Percentiles rank a stretch among this genome's conserved stretches.
Conservation (phyloP, 768 basidiomycete species). For the Scleroderma citrinum region DNA sequence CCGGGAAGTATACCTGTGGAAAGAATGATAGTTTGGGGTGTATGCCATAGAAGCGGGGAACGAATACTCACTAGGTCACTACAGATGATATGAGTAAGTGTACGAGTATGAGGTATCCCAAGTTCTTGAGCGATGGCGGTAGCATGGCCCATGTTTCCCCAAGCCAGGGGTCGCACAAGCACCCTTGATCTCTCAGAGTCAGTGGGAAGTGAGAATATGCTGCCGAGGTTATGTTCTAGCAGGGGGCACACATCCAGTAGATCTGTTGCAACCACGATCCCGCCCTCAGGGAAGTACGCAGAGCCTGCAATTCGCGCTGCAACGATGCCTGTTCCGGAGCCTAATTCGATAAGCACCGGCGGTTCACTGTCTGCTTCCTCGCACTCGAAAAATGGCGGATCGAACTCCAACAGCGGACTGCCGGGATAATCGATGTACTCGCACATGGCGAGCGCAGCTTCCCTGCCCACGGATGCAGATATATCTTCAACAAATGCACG, state of each 20-base stretch:
- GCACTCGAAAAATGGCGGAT: conserved; percentile 43
- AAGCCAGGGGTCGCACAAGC: conserved; percentile 55
- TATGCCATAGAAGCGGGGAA: background rate
- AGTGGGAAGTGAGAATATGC: background rate
- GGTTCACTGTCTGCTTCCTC: background rate
- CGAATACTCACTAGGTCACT: conserved; percentile 68
- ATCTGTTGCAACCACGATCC: conserved; percentile 57
- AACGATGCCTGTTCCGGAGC: conserved; percentile 71
- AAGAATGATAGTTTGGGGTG: background rate
- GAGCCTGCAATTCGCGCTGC: conserved; percentile 41
- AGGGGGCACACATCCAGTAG: conserved; percentile 65
- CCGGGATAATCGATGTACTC: conserved; percentile 47
- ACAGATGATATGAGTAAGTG: conserved; percentile 65
- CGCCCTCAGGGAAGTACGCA: conserved; percentile 23
- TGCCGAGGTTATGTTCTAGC: conserved; percentile 35
- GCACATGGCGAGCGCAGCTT: conserved; percentile 60
- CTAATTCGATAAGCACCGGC: conserved; percentile 56
- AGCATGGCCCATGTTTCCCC: conserved; percentile 55
- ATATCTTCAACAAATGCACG: conserved; percentile 2
- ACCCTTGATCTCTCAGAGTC: background rate
- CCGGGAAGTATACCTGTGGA: conserved; percentile 76
- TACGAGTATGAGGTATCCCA: background rate
- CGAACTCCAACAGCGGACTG: conserved; percentile 49
- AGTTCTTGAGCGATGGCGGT: conserved; percentile 36
- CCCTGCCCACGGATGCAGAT: conserved; percentile 41